phyloP scores from a whole-genome alignment of 306 rosid genomes.

The Albizia julibrissin region DNA sequence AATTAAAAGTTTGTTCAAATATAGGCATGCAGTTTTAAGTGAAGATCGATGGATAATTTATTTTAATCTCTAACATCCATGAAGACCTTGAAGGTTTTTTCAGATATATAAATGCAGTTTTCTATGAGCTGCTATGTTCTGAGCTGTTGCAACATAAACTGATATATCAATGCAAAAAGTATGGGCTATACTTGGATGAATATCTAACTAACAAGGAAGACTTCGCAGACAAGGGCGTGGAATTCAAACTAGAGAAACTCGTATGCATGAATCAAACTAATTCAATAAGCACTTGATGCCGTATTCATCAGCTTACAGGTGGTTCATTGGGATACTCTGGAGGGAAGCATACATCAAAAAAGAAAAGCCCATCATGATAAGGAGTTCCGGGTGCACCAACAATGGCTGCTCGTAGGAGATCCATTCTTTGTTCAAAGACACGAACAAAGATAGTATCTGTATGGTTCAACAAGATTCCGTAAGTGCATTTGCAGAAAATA shows the following conservation, averaged over 20 bases:
- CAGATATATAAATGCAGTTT: background rate
- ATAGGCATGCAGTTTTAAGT: background rate
- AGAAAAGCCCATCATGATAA: conserved; percentile 89
- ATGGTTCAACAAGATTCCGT: background rate
- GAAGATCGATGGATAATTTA: background rate
- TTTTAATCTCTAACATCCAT: background rate
- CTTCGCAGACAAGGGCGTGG: background rate
- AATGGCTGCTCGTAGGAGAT: conserved; percentile 80
- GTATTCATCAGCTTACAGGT: conserved; percentile 67
- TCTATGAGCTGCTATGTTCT: background rate
- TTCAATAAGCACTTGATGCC: background rate
- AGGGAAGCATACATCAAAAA: conserved; percentile 84
- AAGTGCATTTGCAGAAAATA: conserved; percentile 18
- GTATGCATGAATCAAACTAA: conserved; percentile 19
- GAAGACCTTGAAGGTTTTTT: background rate
- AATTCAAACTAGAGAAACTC: background rate
- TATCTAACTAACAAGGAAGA: background rate
- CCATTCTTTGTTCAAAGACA: conserved; percentile 87
- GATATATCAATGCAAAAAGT: background rate
- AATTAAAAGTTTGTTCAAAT: background rate
- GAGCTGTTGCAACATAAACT: background rate
- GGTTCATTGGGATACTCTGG: conserved; percentile 81
- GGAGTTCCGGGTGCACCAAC: conserved; percentile 97
- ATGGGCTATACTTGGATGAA: background rate
- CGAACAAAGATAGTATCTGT: conserved; percentile 86